Percentiles rank a stretch among this genome's conserved stretches.
These are phyloP conservation scores for Oidium heveae DNA, from an alignment of 2,329 filamentous ascomycete genomes.

Conservation along the genomic window DNA sequence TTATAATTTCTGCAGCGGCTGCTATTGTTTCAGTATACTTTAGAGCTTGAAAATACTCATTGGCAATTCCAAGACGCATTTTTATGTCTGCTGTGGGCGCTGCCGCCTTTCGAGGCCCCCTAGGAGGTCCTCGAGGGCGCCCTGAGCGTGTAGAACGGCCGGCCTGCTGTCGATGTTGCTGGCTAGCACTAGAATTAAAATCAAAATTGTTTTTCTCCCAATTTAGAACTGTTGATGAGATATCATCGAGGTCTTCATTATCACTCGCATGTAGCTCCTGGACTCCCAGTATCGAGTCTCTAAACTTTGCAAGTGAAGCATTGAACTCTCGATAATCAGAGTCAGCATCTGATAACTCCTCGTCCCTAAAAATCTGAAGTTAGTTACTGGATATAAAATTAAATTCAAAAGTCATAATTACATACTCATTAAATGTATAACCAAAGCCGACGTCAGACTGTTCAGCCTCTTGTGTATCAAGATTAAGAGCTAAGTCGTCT, in stretches of 20 bases:
- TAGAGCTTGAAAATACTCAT: slow-evolving; percentile 36
- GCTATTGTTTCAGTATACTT: slow-evolving; percentile 34
- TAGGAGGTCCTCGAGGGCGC: slow-evolving; percentile 4
- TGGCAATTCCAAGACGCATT: slow-evolving; percentile 37
- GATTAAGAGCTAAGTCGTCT: too few relatives aligned
- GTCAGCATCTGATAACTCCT: slow-evolving; percentile 14
- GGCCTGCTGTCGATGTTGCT: background rate
- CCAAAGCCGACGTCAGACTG: too few relatives aligned
- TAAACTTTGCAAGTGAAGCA: slow-evolving; percentile 17
- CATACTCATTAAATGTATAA: too few relatives aligned
- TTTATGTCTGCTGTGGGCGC: slow-evolving; percentile 51
- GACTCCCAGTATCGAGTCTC: slow-evolving; percentile 9
- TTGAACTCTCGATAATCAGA: slow-evolving; percentile 19
- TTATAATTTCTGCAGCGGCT: slow-evolving; percentile 35
- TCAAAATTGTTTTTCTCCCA: too few relatives aligned
- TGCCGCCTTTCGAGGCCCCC: slow-evolving; percentile 27
- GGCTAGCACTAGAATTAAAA: background rate
- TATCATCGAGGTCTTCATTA: background rate
- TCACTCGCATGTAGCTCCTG: slow-evolving; percentile 4
- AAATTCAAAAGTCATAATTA: too few relatives aligned
- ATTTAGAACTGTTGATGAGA: background rate
- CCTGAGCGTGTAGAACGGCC: background rate
- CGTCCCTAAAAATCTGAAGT: background rate
- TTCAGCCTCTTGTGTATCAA: too few relatives aligned
- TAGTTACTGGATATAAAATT: too few relatives aligned